phyloP scores from a whole-genome alignment of 1,139 yeast species.

The Yamadazyma membranifaciens region DNA sequence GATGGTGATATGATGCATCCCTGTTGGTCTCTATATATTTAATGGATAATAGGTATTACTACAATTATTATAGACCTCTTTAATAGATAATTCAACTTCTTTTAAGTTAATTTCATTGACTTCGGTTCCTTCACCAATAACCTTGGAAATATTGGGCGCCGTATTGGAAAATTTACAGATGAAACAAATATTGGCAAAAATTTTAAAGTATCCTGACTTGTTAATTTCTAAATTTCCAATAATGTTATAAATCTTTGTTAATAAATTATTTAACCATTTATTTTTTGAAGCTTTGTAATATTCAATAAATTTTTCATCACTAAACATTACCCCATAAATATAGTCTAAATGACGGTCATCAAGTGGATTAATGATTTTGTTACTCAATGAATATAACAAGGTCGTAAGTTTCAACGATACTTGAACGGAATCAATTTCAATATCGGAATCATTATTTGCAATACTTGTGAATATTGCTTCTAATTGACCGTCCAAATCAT shows the following conservation, averaged over 20 bases:
- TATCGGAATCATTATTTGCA: slow-evolving; percentile 7
- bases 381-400: slow-evolving; percentile 22
- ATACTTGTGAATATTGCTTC: slow-evolving; percentile 13
- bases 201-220: neutral
- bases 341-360: slow-evolving; percentile 12
- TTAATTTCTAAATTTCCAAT: neutral
- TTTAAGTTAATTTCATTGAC: slow-evolving; percentile 17
- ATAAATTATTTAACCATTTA: slow-evolving; percentile 21
- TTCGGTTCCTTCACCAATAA: slow-evolving; percentile 4
- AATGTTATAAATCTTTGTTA: neutral
- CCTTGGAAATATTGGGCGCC: slow-evolving; percentile 2
- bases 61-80: slow-evolving; percentile 31
- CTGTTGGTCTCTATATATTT: slow-evolving; percentile 9
- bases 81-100: slow-evolving; percentile 22
- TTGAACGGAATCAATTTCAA: slow-evolving; percentile 22
- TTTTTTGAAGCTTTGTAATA: slow-evolving; percentile 26
- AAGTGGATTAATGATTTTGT: slow-evolving; percentile 15
- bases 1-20: no score
- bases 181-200: slow-evolving; percentile 3
- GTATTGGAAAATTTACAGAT: neutral
- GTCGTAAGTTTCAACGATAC: slow-evolving; percentile 21
- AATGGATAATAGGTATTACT: slow-evolving; percentile 34
- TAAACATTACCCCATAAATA: slow-evolving; percentile 23
- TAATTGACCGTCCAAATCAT: slow-evolving; percentile 12
- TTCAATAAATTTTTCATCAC: slow-evolving; percentile 14